Conservation (phyloP, 805 yeast species). For the Saccharomycopsis sp. region DNA sequence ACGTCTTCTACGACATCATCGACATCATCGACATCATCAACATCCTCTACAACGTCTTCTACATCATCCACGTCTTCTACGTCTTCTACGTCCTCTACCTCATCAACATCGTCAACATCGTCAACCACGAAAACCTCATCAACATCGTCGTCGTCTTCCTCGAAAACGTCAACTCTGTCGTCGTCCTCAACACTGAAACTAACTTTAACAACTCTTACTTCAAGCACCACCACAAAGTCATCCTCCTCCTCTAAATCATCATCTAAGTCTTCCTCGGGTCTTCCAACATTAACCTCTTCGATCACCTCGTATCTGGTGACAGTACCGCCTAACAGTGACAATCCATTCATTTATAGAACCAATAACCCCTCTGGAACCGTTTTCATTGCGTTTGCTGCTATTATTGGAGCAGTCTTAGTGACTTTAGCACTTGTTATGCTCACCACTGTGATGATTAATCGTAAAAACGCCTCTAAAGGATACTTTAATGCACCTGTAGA, state of each 20-base stretch:
- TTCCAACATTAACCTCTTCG: conserved; percentile 4
- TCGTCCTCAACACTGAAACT: neutral
- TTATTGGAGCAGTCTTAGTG: conserved; percentile 49
- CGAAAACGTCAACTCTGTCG: neutral
- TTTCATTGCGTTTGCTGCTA: conserved; percentile 72
- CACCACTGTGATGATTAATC: conserved; percentile 3
- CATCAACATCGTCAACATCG: neutral
- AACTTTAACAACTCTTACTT: neutral
- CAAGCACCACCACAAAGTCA: neutral
- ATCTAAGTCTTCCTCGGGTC: neutral
- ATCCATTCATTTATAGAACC: conserved; percentile 56
- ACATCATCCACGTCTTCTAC: neutral
- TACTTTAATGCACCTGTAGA: conserved; percentile 6
- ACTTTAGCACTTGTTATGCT: conserved; percentile 10
- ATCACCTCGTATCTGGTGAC: conserved; percentile 27
- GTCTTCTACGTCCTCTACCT: neutral
- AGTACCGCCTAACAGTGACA: conserved; percentile 50
- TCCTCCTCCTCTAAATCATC: neutral
- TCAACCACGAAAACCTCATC: neutral
- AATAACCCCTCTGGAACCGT: conserved; percentile 68
- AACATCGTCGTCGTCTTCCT: neutral
- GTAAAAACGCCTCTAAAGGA: conserved; percentile 16
- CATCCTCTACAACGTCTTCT: neutral
- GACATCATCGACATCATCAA: neutral
- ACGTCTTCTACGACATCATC: neutral